Evolutionary conservation across 768 basidiomycete genomes (phyloP).

Genomic region (Podaxis sp.): DNA sequence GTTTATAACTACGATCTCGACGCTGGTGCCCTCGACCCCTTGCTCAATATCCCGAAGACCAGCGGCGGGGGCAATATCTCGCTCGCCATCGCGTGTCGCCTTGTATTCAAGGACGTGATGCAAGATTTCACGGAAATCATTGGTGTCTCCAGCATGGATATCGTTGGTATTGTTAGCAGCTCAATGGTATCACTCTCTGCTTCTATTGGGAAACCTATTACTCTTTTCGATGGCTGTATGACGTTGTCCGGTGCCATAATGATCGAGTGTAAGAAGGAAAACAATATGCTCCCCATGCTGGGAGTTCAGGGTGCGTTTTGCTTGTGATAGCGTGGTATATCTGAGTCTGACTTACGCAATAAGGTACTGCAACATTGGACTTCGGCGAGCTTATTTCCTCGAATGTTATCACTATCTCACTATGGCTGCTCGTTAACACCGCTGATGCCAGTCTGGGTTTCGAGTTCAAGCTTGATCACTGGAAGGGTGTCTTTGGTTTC

Average conservation of each 20-base stretch:
- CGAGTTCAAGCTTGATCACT: background rate
- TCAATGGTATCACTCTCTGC: background rate
- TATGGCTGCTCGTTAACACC: background rate
- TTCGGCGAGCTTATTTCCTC: background rate
- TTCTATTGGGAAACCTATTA: background rate
- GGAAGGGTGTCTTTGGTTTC: background rate
- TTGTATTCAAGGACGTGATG: background rate
- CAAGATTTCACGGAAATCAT: background rate
- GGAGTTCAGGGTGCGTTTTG: background rate
- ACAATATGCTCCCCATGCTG: background rate
- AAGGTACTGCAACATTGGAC: background rate
- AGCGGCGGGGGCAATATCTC: background rate
- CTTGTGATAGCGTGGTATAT: background rate
- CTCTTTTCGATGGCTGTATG: background rate
- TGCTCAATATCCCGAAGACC: background rate
- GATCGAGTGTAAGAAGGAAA: background rate
- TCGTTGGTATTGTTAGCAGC: background rate
- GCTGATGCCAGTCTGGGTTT: background rate
- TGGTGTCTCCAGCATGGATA: background rate
- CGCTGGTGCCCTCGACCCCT: background rate
- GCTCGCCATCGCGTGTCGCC: background rate
- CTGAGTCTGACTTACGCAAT: background rate
- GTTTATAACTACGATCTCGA: background rate
- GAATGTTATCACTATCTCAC: background rate
- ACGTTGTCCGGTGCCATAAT: background rate